Conservation (phyloP, 805 yeast genomes). For the Myxozyma sirexii region DNA sequence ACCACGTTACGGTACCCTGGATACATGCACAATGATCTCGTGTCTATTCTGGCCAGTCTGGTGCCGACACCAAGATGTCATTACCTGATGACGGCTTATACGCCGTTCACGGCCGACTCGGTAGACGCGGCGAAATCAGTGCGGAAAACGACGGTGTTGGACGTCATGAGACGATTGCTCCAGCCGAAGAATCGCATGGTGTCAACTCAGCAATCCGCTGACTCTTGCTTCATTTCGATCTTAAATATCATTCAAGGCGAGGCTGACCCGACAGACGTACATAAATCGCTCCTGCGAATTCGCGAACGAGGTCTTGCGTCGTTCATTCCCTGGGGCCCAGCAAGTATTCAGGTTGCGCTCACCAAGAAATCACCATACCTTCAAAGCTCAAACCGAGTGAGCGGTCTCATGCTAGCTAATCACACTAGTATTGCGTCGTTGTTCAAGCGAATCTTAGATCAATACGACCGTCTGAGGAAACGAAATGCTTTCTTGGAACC, state of each 20-base stretch:
- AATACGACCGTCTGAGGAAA: constrained; percentile 77
- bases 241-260: constrained; percentile 71
- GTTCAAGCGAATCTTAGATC: constrained; percentile 66
- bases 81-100: constrained; percentile 69
- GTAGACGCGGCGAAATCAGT: constrained; percentile 61
- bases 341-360: constrained; percentile 74
- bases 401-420: constrained; percentile 84
- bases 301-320: constrained; percentile 52
- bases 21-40: constrained; percentile 82
- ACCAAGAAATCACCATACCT: constrained; percentile 71
- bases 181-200: constrained; percentile 81
- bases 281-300: constrained; percentile 46
- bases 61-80: constrained; percentile 86
- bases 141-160: constrained; percentile 77
- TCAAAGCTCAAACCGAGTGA: constrained; percentile 52
- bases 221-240: constrained; percentile 64
- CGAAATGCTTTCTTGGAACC: constrained; percentile 83
- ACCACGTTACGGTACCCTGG: constrained; percentile 90
- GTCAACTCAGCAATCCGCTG: constrained; percentile 48
- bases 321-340: constrained; percentile 86
- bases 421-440: constrained; percentile 72
- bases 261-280: constrained; percentile 69
- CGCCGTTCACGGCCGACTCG: constrained; percentile 75
- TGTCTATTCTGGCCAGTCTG: constrained; percentile 76
- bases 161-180: constrained; percentile 77